phyloP scores from a whole-genome alignment of 176 grass and related monocot species.

The Oropetium thomaeum region DNA sequence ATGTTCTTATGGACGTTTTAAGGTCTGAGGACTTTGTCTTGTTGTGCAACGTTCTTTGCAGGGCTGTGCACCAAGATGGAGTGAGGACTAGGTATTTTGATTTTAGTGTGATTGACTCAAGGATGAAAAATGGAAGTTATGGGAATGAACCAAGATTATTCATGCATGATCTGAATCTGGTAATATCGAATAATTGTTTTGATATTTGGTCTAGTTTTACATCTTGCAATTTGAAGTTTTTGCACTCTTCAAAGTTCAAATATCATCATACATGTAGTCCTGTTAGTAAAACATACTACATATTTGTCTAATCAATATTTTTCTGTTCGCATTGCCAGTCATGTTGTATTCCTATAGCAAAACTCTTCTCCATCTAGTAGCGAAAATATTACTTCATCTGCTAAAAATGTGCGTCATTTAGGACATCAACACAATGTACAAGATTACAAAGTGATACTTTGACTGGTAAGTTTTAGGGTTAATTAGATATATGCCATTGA shows the following conservation, averaged over 20 bases:
- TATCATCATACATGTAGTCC: background rate
- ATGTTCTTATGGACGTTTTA: slow-evolving; percentile 64
- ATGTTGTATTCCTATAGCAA: background rate
- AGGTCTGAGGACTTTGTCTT: slow-evolving; percentile 72
- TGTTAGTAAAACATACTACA: background rate
- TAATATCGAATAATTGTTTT: slow-evolving; percentile 42
- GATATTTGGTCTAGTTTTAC: slow-evolving; percentile 18
- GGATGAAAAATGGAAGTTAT: slow-evolving; percentile 88
- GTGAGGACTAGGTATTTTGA: slow-evolving; percentile 56
- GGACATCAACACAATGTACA: background rate
- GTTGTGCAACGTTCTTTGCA: slow-evolving; percentile 70
- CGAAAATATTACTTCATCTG: background rate
- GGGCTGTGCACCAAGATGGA: slow-evolving; percentile 49
- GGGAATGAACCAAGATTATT: slow-evolving; percentile 57
- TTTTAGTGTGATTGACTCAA: slow-evolving; percentile 70
- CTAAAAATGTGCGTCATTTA: background rate
- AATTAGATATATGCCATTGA: too few species aligned
- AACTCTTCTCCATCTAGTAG: background rate
- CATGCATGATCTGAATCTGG: slow-evolving; percentile 67
- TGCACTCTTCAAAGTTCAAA: background rate
- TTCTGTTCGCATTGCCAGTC: background rate
- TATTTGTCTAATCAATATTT: background rate
- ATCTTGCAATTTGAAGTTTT: background rate
- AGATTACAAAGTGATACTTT: background rate
- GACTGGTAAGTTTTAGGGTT: background rate